Conservation (phyloP, 108 stramenopile species). For the Cyclostephanos tholiformis region DNA sequence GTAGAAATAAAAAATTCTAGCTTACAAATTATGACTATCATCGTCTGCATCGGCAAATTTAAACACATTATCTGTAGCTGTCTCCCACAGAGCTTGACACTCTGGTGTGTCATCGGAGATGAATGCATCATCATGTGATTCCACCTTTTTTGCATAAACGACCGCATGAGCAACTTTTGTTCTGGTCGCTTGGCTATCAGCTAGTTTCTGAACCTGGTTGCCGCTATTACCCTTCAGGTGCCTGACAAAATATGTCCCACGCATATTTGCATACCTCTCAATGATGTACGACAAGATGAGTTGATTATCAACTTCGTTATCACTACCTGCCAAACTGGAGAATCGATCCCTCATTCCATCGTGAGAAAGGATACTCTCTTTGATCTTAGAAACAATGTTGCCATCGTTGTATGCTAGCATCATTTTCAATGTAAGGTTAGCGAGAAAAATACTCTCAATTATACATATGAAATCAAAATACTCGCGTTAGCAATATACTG, state of each 20-base stretch:
- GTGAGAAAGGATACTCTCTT: background rate
- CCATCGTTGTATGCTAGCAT: conserved; percentile 24
- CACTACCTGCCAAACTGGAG: background rate
- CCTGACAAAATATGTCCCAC: conserved; percentile 14
- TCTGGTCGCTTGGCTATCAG: background rate
- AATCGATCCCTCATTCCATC: background rate
- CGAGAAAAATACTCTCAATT: conserved; percentile 11
- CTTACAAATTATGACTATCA: background rate
- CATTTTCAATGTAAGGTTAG: conserved; percentile 20
- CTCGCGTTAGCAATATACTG: background rate
- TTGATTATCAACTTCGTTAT: background rate
- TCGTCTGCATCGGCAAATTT: conserved; percentile 1
- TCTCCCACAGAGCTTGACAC: background rate
- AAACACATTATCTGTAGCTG: background rate
- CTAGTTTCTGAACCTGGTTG: background rate
- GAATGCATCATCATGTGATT: background rate
- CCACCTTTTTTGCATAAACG: background rate
- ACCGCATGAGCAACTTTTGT: conserved; percentile 11
- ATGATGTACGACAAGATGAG: conserved; percentile 1
- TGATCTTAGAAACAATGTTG: conserved; percentile 9
- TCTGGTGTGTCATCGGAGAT: background rate
- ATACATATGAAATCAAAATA: conserved; percentile 27
- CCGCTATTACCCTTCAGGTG: conserved; percentile 9
- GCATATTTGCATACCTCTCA: conserved; percentile 17
- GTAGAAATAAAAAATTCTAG: conserved; percentile 3